phyloP scores from a whole-genome alignment of 2,329 filamentous ascomycete species.

The Cryphonectria japonica region DNA sequence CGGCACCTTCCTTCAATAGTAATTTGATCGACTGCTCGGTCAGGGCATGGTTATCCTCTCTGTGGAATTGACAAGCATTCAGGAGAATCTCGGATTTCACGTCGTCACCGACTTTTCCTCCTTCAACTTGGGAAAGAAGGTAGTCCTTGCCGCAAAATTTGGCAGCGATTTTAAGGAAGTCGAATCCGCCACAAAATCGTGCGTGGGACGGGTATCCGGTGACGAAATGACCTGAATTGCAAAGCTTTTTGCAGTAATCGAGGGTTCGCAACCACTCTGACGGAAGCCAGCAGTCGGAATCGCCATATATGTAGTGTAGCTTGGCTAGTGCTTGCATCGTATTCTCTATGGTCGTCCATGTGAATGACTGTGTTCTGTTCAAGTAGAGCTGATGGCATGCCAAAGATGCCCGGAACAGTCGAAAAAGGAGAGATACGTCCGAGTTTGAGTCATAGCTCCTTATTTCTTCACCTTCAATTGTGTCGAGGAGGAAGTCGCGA shows the following conservation, averaged over 20 bases:
- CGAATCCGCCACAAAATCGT: neutral
- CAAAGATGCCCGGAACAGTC: neutral
- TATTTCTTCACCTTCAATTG: neutral
- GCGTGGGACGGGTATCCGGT: too few species aligned
- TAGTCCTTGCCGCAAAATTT: neutral
- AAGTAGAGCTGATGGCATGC: neutral
- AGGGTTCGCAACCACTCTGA: neutral
- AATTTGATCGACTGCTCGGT: neutral
- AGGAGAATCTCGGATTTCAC: neutral
- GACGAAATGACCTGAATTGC: neutral
- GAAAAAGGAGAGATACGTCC: neutral
- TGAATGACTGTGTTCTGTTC: fast-evolving
- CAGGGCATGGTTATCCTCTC: too few species aligned
- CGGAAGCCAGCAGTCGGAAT: neutral
- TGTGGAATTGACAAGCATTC: neutral
- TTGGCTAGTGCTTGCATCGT: fast-evolving
- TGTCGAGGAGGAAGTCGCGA: neutral
- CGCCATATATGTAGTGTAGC: too few species aligned
- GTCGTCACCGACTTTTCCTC: neutral
- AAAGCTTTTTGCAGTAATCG: neutral
- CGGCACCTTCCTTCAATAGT: neutral
- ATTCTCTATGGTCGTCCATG: too few species aligned
- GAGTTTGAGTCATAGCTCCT: neutral
- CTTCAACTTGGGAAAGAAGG: neutral
- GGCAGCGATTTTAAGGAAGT: neutral